Evolutionary conservation across 139 green algal genomes (phyloP), one percentile per base, ranked within the genome.

Genomic region (Mesostigma viride): DNA sequence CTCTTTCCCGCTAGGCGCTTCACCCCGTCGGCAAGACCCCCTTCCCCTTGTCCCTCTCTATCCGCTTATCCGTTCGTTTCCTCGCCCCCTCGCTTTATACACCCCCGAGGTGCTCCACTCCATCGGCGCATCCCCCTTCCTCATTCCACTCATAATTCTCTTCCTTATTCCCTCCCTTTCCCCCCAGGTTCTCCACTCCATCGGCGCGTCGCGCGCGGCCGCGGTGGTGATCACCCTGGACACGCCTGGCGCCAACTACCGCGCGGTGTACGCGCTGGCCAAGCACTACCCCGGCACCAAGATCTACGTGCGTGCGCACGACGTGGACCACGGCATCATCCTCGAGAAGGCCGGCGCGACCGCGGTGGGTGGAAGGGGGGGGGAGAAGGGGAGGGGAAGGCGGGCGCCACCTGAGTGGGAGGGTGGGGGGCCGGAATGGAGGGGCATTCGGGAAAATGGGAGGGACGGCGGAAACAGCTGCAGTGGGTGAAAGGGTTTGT

Each of bases 301-400:
- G 79, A 94, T 82, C n/a, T 99, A 95, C 70, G 94, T 96, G 69
- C 85, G 94, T 33, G 94, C 94, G 8, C 87, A 93, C 64, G 94
- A 98, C 73, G 80, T 99, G 31, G 84, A 88, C 31, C 86, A 96
- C 61, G 92, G 88, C 26, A 63, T 97, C 27, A 94, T 89, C 69
- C 80, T 99, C n/a, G 94, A 98, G 80, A 93, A 90, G 64, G 90
- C 90, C 0, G 91, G 91, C 31, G 91, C 90, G 33, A 94, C 85
- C 31, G 91, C 88, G 3, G 91, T 74, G 5, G 26, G 65, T 64
- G 26, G n/a, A n/a, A n/a, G n/a, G n/a, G n/a, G n/a, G n/a, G n/a
- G n/a, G n/a, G n/a, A n/a, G n/a, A n/a, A n/a, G n/a, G n/a, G n/a
- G n/a, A n/a, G n/a, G n/a, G n/a, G n/a, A n/a, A n/a, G n/a, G n/a